Evolutionary conservation across 2,329 filamentous ascomycete species (phyloP).

Genomic region (Phialophora expanda): DNA sequence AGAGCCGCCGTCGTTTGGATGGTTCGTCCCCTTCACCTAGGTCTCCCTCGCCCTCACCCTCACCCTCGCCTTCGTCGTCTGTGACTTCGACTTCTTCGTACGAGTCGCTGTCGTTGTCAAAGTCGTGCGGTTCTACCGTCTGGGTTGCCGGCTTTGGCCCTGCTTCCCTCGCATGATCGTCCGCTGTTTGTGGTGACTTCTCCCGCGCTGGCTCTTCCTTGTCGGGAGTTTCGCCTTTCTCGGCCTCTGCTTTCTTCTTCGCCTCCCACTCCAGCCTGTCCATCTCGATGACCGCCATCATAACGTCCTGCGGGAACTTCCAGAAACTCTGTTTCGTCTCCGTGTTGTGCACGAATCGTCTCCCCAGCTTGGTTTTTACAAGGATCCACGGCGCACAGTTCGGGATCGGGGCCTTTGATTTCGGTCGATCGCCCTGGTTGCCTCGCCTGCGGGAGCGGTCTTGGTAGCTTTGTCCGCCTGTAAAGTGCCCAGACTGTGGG

Average conservation of each 20-base stretch:
- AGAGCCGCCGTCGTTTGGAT: conserved; percentile 59
- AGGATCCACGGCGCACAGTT: conserved; percentile 85
- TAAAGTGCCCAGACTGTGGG: conserved; percentile 50
- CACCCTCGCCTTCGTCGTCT: conserved; percentile 59
- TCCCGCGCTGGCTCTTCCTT: not conserved
- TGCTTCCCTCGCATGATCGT: not conserved
- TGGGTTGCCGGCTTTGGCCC: conserved; percentile 20
- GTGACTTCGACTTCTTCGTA: conserved; percentile 80
- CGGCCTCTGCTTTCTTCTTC: conserved; percentile 51
- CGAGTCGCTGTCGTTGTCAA: conserved; percentile 63
- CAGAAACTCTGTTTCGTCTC: conserved; percentile 88
- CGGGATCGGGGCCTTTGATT: conserved; percentile 77
- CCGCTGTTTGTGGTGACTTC: not conserved
- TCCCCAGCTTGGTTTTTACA: conserved; percentile 87
- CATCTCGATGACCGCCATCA: conserved; percentile 73
- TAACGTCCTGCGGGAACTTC: conserved; percentile 88
- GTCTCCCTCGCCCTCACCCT: conserved; percentile 57
- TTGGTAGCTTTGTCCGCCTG: conserved; percentile 61
- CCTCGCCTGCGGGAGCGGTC: conserved; percentile 66
- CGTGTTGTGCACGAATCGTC: conserved; percentile 88
- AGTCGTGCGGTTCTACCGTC: conserved; percentile 2
- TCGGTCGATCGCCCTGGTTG: conserved; percentile 74
- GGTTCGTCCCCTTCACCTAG: conserved; percentile 51
- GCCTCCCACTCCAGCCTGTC: conserved; percentile 73
- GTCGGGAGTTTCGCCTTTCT: not conserved